Evolutionary conservation across 2,329 filamentous ascomycete genomes (phyloP).

Genomic region (Ophiognomonia clavigignenti-juglandacearum): DNA sequence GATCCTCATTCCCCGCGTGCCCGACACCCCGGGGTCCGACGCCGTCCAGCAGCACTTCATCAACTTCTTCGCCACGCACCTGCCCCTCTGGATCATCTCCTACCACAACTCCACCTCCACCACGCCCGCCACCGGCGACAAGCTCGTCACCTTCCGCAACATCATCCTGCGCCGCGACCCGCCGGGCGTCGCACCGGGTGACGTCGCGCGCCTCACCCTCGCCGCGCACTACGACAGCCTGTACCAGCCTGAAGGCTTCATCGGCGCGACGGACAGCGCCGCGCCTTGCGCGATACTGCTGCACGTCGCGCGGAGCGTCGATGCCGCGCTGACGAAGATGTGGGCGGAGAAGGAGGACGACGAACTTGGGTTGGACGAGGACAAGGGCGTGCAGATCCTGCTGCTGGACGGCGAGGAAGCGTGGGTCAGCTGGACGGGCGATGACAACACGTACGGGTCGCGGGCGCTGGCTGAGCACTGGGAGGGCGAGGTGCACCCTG

Average conservation of each 20-base stretch:
- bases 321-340: slow-evolving; percentile 67
- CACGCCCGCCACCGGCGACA: slow-evolving; percentile 60
- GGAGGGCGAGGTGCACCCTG: slow-evolving; percentile 62
- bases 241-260: slow-evolving; percentile 66
- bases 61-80: slow-evolving; percentile 60
- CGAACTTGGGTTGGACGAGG: slow-evolving; percentile 56
- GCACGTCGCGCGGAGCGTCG: slow-evolving; percentile 68
- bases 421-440: slow-evolving; percentile 65
- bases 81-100: slow-evolving; percentile 66
- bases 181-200: slow-evolving; percentile 65
- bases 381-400: slow-evolving; percentile 73
- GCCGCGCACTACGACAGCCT: slow-evolving; percentile 85
- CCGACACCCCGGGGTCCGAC: slow-evolving; percentile 64
- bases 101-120: slow-evolving; percentile 72
- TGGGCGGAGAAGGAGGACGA: slow-evolving; percentile 63
- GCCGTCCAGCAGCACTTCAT: slow-evolving; percentile 68
- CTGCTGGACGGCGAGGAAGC: slow-evolving; percentile 82
- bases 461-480: slow-evolving; percentile 68
- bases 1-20: slow-evolving; percentile 68
- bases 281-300: slow-evolving; percentile 81
- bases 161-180: slow-evolving; percentile 74
- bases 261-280: slow-evolving; percentile 80
- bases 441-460: slow-evolving; percentile 73
- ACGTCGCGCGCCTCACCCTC: slow-evolving; percentile 68
- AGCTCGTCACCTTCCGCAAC: slow-evolving; percentile 69